phyloP scores from a whole-genome alignment of 805 yeast species.

The Allodekkera sacchari region DNA sequence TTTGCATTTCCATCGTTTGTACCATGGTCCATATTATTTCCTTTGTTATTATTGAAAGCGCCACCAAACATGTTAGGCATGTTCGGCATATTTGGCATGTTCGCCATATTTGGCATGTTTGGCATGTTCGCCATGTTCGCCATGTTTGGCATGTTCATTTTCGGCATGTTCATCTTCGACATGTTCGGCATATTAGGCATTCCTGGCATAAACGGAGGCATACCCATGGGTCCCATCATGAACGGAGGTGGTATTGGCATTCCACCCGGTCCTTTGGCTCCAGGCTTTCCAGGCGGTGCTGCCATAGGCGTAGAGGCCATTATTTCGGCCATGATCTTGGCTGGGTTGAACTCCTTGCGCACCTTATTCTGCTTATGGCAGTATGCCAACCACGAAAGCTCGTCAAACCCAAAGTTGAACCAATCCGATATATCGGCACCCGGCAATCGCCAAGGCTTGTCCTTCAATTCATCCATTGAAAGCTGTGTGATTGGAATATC shows the following conservation, averaged over 20 bases:
- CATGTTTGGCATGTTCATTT: slow-evolving; percentile 15
- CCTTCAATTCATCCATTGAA: slow-evolving; percentile 72
- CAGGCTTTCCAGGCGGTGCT: slow-evolving; percentile 22
- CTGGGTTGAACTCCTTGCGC: slow-evolving; percentile 75
- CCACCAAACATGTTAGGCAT: slow-evolving; percentile 5
- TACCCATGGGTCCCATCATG: slow-evolving; percentile 14
- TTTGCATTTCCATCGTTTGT: no score
- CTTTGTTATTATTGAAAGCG: slow-evolving; percentile 6
- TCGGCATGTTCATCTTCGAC: slow-evolving; percentile 20
- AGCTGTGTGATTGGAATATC: slow-evolving; percentile 80
- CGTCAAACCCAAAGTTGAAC: slow-evolving; percentile 95
- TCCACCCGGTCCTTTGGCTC: slow-evolving; percentile 17
- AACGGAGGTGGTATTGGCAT: slow-evolving; percentile 14
- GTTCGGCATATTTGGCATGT: slow-evolving; percentile 6
- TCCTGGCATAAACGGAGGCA: slow-evolving; percentile 21
- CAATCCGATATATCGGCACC: slow-evolving; percentile 94
- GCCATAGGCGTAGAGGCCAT: slow-evolving; percentile 27
- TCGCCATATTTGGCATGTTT: slow-evolving; percentile 6
- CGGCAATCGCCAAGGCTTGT: slow-evolving; percentile 97
- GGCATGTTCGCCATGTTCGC: slow-evolving; percentile 15
- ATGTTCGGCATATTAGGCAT: slow-evolving; percentile 24
- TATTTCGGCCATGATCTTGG: slow-evolving; percentile 61
- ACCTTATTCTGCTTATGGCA: slow-evolving; percentile 79
- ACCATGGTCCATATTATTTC: slow-evolving; percentile 3
- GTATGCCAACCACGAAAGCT: slow-evolving; percentile 91